Conservation (phyloP, 176 grass and related monocot genomes). For the Avena eriantha region DNA sequence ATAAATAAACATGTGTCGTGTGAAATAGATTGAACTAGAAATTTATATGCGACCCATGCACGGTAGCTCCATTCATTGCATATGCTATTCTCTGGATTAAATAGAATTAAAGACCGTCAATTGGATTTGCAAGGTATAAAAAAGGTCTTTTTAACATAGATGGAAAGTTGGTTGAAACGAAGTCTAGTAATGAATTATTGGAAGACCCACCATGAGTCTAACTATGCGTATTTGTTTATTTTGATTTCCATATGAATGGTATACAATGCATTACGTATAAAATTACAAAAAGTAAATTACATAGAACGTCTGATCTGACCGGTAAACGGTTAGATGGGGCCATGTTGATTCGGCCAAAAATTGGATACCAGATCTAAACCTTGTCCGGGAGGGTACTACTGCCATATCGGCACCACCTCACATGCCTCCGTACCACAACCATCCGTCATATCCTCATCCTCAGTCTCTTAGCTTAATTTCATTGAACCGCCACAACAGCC, state of each 20-base stretch:
- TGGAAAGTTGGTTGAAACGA: not conserved
- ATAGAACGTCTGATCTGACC: too few species aligned
- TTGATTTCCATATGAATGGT: not conserved
- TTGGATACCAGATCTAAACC: too few species aligned
- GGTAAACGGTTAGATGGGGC: too few species aligned
- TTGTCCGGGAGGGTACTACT: too few species aligned
- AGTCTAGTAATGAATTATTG: not conserved
- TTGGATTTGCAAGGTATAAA: not conserved
- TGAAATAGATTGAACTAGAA: not conserved
- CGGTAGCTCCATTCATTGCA: not conserved
- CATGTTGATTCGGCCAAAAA: not conserved
- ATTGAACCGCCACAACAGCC: too few species aligned
- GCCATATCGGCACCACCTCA: too few species aligned
- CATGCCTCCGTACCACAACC: too few species aligned
- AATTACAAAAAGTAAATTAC: not conserved
- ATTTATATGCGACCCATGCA: not conserved
- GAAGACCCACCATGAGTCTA: not conserved
- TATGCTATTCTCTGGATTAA: not conserved
- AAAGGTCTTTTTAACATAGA: not conserved
- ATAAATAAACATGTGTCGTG: not conserved
- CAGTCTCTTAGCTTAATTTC: too few species aligned
- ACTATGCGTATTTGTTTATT: not conserved
- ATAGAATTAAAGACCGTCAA: not conserved
- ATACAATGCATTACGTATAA: not conserved
- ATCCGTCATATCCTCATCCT: too few species aligned